These are phyloP conservation scores for Suillus variegatus DNA, from an alignment of 768 basidiomycete genomes.

Conservation along the genomic window DNA sequence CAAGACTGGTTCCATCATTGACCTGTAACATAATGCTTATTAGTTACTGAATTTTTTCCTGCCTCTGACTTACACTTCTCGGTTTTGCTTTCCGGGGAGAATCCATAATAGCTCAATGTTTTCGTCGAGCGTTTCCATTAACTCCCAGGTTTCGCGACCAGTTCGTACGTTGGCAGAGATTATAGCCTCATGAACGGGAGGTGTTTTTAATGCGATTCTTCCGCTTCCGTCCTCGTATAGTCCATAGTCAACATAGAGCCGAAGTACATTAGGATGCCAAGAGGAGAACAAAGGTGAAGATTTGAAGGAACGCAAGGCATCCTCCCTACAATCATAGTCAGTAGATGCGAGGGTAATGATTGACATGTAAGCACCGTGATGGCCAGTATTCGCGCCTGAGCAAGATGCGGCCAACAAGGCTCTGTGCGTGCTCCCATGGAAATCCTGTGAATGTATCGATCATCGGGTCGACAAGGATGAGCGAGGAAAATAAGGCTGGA, in stretches of 20 bases:
- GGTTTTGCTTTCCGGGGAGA: constrained; percentile 20
- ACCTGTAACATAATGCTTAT: constrained; percentile 12
- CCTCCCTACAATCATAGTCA: constrained; percentile 14
- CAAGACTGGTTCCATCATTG: constrained; percentile 10
- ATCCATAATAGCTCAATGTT: constrained; percentile 30
- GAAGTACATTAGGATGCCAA: constrained; percentile 48
- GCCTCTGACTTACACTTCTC: background rate
- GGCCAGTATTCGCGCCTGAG: constrained; percentile 62
- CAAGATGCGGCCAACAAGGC: constrained; percentile 46
- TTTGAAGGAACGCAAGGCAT: constrained; percentile 34
- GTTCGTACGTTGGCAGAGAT: constrained; percentile 51
- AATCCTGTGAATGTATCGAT: too few relatives aligned
- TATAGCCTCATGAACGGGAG: constrained; percentile 62
- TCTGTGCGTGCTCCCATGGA: background rate
- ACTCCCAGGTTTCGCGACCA: constrained; percentile 20
- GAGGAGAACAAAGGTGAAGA: constrained; percentile 61
- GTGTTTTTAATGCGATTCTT: constrained; percentile 61
- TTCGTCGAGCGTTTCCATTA: constrained; percentile 23
- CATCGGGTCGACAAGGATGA: constrained; percentile 39
- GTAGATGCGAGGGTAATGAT: background rate
- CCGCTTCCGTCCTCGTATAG: constrained; percentile 38
- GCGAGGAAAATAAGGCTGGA: constrained; percentile 67
- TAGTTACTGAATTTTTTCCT: background rate
- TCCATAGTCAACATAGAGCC: constrained; percentile 61
- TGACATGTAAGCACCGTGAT: constrained; percentile 43